These are phyloP conservation scores for Amanita phalloides DNA, from an alignment of 768 basidiomycete genomes.

Conservation along the genomic window DNA sequence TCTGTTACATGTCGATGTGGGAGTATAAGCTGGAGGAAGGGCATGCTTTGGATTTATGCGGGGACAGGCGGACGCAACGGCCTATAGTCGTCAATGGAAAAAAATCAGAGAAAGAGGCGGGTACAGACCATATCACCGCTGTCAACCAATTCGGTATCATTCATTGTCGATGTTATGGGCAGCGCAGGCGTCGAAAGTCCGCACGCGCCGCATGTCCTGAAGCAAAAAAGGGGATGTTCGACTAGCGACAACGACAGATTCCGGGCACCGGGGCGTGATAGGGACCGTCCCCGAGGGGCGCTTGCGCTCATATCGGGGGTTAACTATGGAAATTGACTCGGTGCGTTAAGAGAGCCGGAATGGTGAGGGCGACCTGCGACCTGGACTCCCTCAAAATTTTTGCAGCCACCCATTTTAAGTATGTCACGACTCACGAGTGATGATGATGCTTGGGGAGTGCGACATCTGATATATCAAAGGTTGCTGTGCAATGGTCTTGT, in stretches of 20 bases:
- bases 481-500: no score
- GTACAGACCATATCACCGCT: not conserved
- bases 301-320: not conserved
- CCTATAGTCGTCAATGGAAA: not conserved
- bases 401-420: not conserved
- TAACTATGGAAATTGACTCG: not conserved
- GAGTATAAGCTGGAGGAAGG: not conserved
- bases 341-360: not conserved
- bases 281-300: not conserved
- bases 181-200: not conserved
- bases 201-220: not conserved
- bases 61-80: not conserved
- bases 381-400: not conserved
- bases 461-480: not conserved
- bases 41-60: not conserved
- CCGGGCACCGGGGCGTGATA: not conserved
- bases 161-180: not conserved
- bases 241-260: constrained; percentile 3
- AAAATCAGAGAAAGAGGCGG: no score
- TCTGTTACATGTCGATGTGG: constrained; percentile 11
- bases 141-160: not conserved
- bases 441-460: not conserved
- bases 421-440: not conserved
- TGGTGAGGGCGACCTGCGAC: constrained; percentile 2
- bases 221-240: not conserved